These are phyloP conservation scores for Maudiozyma humilis DNA, from an alignment of 1,139 yeast genomes.

Conservation along the genomic window DNA sequence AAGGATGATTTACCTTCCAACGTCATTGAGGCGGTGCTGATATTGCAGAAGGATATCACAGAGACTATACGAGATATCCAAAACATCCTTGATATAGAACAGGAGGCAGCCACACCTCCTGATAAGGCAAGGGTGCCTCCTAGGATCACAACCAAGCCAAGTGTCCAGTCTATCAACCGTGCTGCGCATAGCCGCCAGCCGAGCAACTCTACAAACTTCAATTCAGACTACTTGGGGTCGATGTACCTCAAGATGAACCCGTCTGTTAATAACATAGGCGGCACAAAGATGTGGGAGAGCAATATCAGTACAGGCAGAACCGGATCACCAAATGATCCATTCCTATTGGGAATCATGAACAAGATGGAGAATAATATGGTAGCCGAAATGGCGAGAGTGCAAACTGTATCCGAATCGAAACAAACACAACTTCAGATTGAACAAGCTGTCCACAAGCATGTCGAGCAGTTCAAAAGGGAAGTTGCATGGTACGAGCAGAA, in stretches of 20 bases:
- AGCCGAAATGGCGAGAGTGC: slow-evolving; percentile 3
- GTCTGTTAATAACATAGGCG: slow-evolving; percentile 7
- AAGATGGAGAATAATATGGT: slow-evolving; percentile 10
- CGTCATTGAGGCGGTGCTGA: slow-evolving; percentile 15
- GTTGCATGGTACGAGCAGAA: slow-evolving; percentile 28
- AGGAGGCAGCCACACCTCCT: not conserved
- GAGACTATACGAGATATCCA: slow-evolving; percentile 13
- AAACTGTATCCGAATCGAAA: not conserved
- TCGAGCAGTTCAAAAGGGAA: slow-evolving; percentile 28
- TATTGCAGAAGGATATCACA: slow-evolving; percentile 18
- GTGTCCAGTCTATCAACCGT: not conserved
- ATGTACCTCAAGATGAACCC: slow-evolving; percentile 11
- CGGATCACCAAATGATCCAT: slow-evolving; percentile 10
- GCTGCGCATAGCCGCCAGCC: not conserved
- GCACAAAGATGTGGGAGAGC: slow-evolving; percentile 8
- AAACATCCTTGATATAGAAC: slow-evolving; percentile 9
- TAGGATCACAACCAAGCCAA: not conserved
- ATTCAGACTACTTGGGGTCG: slow-evolving; percentile 5
- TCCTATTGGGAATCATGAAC: slow-evolving; percentile 10
- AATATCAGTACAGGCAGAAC: slow-evolving; percentile 4
- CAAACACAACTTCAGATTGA: slow-evolving; percentile 4
- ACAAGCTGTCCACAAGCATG: slow-evolving; percentile 15
- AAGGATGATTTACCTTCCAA: slow-evolving; percentile 8
- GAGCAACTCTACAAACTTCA: not conserved
- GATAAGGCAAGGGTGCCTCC: too few relatives aligned